Percentiles rank a stretch among this genome's conserved stretches.
Conservation (phyloP, 106 monocot species). For the Phalaenopsis aphrodite region DNA sequence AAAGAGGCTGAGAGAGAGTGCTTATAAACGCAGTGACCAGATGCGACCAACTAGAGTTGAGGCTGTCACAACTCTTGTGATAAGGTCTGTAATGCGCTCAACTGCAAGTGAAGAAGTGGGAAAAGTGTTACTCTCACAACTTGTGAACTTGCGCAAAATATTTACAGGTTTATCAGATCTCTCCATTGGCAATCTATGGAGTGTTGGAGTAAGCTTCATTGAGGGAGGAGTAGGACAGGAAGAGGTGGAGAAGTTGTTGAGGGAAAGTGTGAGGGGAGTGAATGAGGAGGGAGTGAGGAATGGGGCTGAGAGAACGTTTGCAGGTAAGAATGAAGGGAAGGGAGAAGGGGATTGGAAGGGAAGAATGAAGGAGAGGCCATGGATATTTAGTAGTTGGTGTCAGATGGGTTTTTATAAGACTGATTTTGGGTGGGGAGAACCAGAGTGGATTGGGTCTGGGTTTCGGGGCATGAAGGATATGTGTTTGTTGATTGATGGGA, state of each 20-base stretch:
- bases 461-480: conserved; percentile 21
- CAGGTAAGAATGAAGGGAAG: not conserved
- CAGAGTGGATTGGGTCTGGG: conserved; percentile 18
- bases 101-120: not conserved
- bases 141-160: conserved; percentile 14
- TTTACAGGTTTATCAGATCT: not conserved
- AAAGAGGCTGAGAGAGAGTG: conserved; percentile 3
- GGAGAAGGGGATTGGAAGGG: not conserved
- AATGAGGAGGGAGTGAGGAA: conserved; percentile 7
- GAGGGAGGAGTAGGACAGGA: not conserved
- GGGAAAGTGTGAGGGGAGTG: not conserved
- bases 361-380: not conserved
- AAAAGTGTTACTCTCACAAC: not conserved
- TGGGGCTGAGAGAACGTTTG: not conserved
- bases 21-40: not conserved
- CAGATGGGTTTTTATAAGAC: conserved; percentile 12
- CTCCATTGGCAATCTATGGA: conserved; percentile 12
- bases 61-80: conserved; percentile 7
- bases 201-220: not conserved
- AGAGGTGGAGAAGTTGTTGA: not conserved
- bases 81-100: conserved; percentile 15
- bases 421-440: conserved; percentile 22
- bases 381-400: conserved; percentile 29
- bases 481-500: conserved; percentile 19
- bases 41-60: conserved; percentile 15